phyloP scores from a whole-genome alignment of 176 grass and related monocot genomes.

The Hsuehochloa calcarea region DNA sequence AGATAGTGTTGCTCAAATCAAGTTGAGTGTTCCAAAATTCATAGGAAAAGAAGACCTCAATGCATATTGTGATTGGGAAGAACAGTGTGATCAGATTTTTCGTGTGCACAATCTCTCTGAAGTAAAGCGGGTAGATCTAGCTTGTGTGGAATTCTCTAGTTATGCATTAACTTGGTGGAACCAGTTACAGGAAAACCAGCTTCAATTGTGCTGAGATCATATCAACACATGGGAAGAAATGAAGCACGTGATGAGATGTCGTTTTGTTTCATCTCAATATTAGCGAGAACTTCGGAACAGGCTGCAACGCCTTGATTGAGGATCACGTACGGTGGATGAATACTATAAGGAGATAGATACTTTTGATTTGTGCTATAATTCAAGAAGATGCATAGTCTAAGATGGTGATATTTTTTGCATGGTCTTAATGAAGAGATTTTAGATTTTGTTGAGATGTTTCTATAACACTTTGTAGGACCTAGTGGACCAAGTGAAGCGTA shows the following conservation, averaged over 20 bases:
- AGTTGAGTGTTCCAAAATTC: background rate
- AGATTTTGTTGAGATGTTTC: too few relatives aligned
- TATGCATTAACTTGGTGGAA: background rate
- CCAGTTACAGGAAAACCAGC: background rate
- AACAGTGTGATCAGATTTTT: background rate
- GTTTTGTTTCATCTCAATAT: background rate
- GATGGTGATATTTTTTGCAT: too few relatives aligned
- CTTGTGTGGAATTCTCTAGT: background rate
- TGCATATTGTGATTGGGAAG: background rate
- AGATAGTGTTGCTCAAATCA: background rate
- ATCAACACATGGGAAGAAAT: background rate
- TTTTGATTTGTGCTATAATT: too few relatives aligned
- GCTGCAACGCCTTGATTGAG: too few relatives aligned
- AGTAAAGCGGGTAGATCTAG: too few relatives aligned
- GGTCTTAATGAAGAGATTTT: too few relatives aligned
- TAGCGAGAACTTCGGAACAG: background rate
- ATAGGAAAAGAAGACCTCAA: background rate
- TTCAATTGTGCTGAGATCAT: background rate
- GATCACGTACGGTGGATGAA: too few relatives aligned
- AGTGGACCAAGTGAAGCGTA: background rate
- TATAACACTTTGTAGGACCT: too few relatives aligned
- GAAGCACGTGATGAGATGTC: background rate
- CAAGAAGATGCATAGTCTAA: too few relatives aligned
- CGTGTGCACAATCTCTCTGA: accelerated
- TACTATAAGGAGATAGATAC: too few relatives aligned